Conservation (phyloP, 441 rosid genomes). For the California macrophylla region DNA sequence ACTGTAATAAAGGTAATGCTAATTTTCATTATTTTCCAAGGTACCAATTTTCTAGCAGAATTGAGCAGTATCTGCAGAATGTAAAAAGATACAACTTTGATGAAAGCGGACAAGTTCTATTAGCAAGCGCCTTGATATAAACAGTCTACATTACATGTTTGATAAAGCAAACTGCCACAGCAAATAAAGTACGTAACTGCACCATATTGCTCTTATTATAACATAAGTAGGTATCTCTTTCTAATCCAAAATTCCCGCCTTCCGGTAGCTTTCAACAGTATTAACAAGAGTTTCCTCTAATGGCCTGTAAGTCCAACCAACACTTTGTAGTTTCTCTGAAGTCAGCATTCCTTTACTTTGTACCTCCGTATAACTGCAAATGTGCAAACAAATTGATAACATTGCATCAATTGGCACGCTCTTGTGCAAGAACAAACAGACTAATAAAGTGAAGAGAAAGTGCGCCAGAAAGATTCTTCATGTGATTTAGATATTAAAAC, state of each 20-base stretch:
- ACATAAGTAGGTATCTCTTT: background rate
- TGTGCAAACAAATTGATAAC: background rate
- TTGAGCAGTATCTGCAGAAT: background rate
- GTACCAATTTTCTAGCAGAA: background rate
- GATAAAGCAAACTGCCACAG: background rate
- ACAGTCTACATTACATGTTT: background rate
- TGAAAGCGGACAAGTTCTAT: background rate
- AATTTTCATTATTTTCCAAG: background rate
- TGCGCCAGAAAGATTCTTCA: background rate
- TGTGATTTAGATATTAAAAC: background rate
- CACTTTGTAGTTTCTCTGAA: constrained; percentile 52
- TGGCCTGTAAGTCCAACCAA: constrained; percentile 62
- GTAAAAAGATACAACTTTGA: background rate
- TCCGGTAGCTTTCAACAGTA: constrained; percentile 52
- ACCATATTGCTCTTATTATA: background rate
- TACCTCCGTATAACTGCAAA: constrained; percentile 39
- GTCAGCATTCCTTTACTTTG: constrained; percentile 26
- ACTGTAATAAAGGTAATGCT: background rate
- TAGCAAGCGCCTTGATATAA: background rate
- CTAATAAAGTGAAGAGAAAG: background rate
- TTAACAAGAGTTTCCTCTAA: constrained; percentile 58
- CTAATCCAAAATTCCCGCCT: constrained; percentile 46
- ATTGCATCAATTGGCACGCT: background rate
- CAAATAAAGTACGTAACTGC: background rate
- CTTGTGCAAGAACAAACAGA: background rate